Evolutionary conservation across 371 early-diverging fungal species (phyloP), one percentile per base, ranked within the genome.

Genomic region (Lichtheimia ramosa): DNA sequence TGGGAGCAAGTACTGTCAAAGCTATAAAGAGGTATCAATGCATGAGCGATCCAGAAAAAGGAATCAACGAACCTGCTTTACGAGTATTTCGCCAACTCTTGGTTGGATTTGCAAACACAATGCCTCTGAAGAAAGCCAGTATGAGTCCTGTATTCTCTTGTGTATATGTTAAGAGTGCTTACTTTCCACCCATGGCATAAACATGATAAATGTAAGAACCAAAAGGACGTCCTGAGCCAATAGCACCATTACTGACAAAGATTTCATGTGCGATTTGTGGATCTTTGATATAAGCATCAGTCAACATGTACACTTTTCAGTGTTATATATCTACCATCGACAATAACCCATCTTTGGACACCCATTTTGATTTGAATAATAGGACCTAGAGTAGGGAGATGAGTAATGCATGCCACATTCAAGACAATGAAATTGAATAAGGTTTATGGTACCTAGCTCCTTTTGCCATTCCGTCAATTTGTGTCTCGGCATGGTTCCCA

Each of bases 241-340:
- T n/a, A 10, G 25, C 52, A 14, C 67, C 67, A 3, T 59, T 28
- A 4, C 56, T 59, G 34, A 55, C 58, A 43, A 69, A 61, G 4
- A 69, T 40, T 18, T 69, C 69, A 43, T 69, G 69, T 1, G 65
- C 62, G 28, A 69, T 43, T 25, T 54, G 16, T 14, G 69, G 59
- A 40, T 69, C 46, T 46, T 18, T 16, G 15, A 46, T 14, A 46
- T 12, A 8, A 14, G 1, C 1, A 46, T 46, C 21, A 21, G 5
- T 20, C 10, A 7, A 46, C 5, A 34, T 34, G 34, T 46, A 46
- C 0, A 16, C 6, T 12, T 10, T 46, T 18, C 5, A 43, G 43
- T n/a, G n/a, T n/a, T n/a, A n/a, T n/a, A 46, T 46, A n/a, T 16
- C 5, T 46, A 46, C 46, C 69, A 13, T 48, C 39, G 16, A 69